These are phyloP conservation scores for Patellifolia procumbens DNA, from an alignment of 179 eudicot genomes.

Conservation along the genomic window DNA sequence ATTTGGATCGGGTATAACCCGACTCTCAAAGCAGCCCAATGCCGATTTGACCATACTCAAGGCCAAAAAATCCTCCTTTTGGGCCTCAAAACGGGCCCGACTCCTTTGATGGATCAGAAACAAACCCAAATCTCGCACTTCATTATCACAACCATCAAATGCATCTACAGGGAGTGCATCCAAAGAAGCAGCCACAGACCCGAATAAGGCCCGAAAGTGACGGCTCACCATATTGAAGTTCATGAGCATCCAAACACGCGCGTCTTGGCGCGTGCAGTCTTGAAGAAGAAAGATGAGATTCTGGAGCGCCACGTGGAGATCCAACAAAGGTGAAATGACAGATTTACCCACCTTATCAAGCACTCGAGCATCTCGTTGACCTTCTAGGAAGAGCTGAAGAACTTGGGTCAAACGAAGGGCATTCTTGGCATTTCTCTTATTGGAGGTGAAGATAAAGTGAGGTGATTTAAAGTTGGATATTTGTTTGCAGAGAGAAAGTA, in stretches of 20 bases:
- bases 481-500: conserved; percentile 38
- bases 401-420: conserved; percentile 45
- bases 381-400: conserved; percentile 44
- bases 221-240: conserved; percentile 37
- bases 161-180: conserved; percentile 35
- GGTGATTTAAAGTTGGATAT: conserved; percentile 41
- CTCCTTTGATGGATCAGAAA: conserved; percentile 42
- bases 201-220: conserved; percentile 39
- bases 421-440: conserved; percentile 42
- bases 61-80: conserved; percentile 36
- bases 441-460: conserved; percentile 27
- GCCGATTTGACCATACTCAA: conserved; percentile 26
- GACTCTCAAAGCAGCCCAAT: conserved; percentile 42
- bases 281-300: conserved; percentile 41
- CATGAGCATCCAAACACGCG: conserved; percentile 59
- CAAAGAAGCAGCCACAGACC: conserved; percentile 39
- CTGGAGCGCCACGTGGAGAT: conserved; percentile 59
- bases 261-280: conserved; percentile 54
- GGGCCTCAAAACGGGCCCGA: conserved; percentile 34
- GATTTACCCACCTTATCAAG: conserved; percentile 14
- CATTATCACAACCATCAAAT: conserved; percentile 34
- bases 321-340: conserved; percentile 18
- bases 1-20: conserved; percentile 51
- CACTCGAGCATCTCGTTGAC: conserved; percentile 26
- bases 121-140: conserved; percentile 35